A percentile compares a stretch with the other conserved stretches of the same genome.
Evolutionary conservation across 2,329 filamentous ascomycete species (phyloP).

Genomic region (Arthrobotrys musiformis): DNA sequence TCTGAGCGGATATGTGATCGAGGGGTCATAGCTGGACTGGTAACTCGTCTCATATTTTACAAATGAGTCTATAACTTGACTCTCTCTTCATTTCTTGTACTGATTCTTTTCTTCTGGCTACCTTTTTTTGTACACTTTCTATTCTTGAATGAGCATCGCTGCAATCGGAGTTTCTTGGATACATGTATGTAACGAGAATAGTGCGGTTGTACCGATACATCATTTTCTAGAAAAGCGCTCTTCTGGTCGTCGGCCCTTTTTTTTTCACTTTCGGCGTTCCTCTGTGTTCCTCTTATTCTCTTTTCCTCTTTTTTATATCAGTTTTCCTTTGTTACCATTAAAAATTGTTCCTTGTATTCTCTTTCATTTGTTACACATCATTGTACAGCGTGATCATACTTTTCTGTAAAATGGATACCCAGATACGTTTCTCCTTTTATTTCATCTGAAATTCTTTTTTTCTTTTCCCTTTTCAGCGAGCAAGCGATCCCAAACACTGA

Average conservation of each 20-base stretch:
- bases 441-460: neutral
- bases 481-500: neutral
- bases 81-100: constrained; percentile 42
- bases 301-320: neutral
- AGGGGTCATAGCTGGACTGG: constrained; percentile 24
- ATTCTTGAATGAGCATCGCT: neutral
- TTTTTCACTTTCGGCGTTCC: constrained; percentile 14
- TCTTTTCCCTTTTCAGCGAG: constrained; percentile 2
- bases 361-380: constrained; percentile 13
- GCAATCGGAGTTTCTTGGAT: constrained; percentile 17
- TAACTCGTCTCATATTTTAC: neutral
- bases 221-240: constrained; percentile 18
- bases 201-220: constrained; percentile 26
- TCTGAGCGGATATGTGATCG: constrained; percentile 26
- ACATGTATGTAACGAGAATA: constrained; percentile 33
- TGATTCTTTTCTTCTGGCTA: constrained; percentile 26
- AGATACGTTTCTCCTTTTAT: constrained; percentile 14
- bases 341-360: neutral
- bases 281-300: neutral
- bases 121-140: constrained; percentile 10
- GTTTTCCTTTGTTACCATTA: constrained; percentile 12
- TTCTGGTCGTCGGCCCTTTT: neutral
- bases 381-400: constrained; percentile 22
- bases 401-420: constrained; percentile 19
- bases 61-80: constrained; percentile 1